Evolutionary conservation across 73 alveolate species (phyloP).

Genomic region (Blepharisma stoltei): DNA sequence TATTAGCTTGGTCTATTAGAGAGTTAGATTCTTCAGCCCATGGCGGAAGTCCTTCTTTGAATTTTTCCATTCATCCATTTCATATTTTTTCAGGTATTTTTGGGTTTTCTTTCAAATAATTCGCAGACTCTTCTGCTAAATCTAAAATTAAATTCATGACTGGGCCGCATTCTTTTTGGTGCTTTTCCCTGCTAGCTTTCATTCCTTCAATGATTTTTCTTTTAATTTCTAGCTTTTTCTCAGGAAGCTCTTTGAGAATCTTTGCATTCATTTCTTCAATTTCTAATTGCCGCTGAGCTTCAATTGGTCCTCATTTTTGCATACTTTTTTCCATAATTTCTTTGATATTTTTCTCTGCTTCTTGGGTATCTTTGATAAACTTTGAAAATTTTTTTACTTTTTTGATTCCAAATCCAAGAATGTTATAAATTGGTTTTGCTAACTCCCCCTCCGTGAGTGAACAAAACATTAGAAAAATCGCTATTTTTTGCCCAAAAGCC

Average conservation of each 20-base stretch:
- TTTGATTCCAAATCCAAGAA: no score
- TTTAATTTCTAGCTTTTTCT: not conserved
- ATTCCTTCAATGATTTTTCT: not conserved
- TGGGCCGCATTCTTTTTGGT: not conserved
- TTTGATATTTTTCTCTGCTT: not conserved
- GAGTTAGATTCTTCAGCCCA: not conserved
- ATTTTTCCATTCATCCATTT: not conserved
- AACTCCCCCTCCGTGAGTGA: no score
- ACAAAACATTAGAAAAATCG: no score
- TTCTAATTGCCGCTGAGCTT: not conserved
- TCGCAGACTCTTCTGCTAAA: not conserved
- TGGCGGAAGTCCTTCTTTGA: not conserved
- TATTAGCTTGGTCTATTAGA: not conserved
- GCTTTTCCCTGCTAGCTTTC: not conserved
- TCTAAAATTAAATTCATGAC: not conserved
- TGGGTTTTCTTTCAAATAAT: not conserved
- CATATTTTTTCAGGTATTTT: not conserved
- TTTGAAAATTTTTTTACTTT: no score
- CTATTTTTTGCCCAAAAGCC: no score
- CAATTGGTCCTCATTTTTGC: not conserved
- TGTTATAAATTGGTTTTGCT: no score
- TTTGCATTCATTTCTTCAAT: not conserved
- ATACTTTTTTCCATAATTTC: not conserved
- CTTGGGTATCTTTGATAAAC: no score
- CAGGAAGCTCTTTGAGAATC: not conserved